These are phyloP conservation scores for Monilinia aucupariae DNA, from an alignment of 2,329 filamentous ascomycete species.

Conservation along the genomic window DNA sequence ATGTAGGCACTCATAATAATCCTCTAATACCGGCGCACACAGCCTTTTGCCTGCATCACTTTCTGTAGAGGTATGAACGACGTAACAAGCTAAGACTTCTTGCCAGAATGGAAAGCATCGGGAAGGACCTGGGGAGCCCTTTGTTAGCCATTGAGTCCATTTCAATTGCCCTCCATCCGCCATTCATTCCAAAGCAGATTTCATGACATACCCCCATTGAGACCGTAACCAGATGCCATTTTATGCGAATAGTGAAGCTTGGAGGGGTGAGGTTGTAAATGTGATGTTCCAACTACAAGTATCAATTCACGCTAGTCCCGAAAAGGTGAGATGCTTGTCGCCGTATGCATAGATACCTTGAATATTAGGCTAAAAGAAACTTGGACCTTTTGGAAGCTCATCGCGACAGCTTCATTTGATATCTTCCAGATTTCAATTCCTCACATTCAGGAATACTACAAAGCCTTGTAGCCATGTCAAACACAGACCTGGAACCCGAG, in stretches of 20 bases:
- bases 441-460: conserved; percentile 5
- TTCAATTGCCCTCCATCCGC: not conserved
- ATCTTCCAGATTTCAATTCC: not conserved
- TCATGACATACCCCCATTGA: conserved; percentile 67
- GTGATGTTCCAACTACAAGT: conserved; percentile 24
- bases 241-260: conserved; percentile 27
- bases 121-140: conserved; percentile 34
- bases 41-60: conserved; percentile 79
- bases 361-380: not conserved
- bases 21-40: conserved; percentile 78
- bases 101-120: conserved; percentile 99
- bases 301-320: conserved; percentile 3
- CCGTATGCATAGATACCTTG: not conserved
- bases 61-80: conserved; percentile 80
- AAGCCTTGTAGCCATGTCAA: conserved; percentile 29
- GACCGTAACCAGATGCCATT: conserved; percentile 80
- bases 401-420: conserved; percentile 11
- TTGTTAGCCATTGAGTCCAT: conserved; percentile 27
- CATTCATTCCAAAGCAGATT: not conserved
- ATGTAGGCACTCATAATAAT: conserved; percentile 98
- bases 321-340: not conserved
- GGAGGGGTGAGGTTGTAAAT: conserved; percentile 19
- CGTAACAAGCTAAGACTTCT: conserved; percentile 96
- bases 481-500: conserved; percentile 51
- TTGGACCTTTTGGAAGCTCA: not conserved